Conservation (phyloP, 371 early-diverging fungal species). For the Rhizopus delemar region DNA sequence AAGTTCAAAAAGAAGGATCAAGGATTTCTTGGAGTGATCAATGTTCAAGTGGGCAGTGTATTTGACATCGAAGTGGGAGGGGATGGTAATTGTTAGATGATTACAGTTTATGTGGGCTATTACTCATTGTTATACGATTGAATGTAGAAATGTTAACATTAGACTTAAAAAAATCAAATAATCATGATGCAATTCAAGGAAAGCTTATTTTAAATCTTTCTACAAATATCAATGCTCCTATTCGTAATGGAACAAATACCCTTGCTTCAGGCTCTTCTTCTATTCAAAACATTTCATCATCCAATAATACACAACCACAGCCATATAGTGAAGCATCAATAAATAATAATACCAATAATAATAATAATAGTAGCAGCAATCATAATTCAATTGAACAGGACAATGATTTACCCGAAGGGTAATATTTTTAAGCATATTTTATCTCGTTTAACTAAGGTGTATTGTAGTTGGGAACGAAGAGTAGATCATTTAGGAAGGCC, state of each 20-base stretch:
- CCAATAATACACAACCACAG: conserved; percentile 24
- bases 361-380: background rate
- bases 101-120: background rate
- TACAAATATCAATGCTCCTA: conserved; percentile 57
- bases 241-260: conserved; percentile 45
- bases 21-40: conserved; percentile 93
- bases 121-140: conserved; percentile 1
- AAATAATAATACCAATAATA: background rate
- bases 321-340: background rate
- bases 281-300: conserved; percentile 19
- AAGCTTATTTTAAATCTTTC: conserved; percentile 76
- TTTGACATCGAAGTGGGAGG: conserved; percentile 76
- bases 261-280: conserved; percentile 37
- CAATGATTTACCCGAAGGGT: conserved; percentile 76
- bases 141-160: conserved; percentile 80
- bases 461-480: conserved; percentile 70
- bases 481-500: conserved; percentile 67
- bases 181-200: conserved; percentile 83
- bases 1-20: conserved; percentile 93
- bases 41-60: conserved; percentile 78
- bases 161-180: conserved; percentile 82
- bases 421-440: conserved; percentile 7
- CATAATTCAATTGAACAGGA: conserved; percentile 15
- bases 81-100: conserved; percentile 53
- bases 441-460: background rate